Evolutionary conservation across 139 green algal species (phyloP), one percentile per base, ranked within the genome.

Genomic region (Coccomyxa sp.): DNA sequence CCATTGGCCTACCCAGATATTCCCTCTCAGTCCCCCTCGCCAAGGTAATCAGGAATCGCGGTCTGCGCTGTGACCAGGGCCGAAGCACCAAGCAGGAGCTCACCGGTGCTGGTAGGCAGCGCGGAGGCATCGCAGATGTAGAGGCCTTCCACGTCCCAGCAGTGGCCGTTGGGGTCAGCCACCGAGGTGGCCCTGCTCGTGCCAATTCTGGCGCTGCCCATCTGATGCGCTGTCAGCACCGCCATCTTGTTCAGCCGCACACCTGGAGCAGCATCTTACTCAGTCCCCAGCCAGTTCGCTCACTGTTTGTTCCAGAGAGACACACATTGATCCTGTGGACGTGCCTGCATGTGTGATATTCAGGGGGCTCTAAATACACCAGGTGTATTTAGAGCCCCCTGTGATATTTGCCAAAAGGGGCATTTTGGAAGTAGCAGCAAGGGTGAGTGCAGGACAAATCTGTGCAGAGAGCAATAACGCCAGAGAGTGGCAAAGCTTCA

Each of bases 191-290:
- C 66, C 0, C 82, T 83, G 71, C 81, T 79, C 21, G 74, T 67
- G 60, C 93, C 93, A 88, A 96, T 92, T 60, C 88, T 81, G 76
- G 80, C 88, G 25, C 85, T 93, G 67, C 92, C 93, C 87, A 94
- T 96, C 86, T 96, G 92, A 79, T 95, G 92, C 13, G 91, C 91
- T 0, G 76, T 87, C 23, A 94, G 81, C 12, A 91, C n/a, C 4
- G 86, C 27, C 23, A 83, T 84, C 59, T 79, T 76, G 79, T 88
- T 84, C 13, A 87, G 80, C 15, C 76, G 25, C 14, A 82, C 51
- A 23, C 78, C 78, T 82, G 78, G 10, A 38, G 21, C 21, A 27
- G 63, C 66, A 74, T 27, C 23, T 27, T 74, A 15, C 63, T 71
- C 63, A 71, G 15, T 15, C 15, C 16, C 15, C 63, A 15, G 15